Evolutionary conservation across 202 grass and related monocot genomes (phyloP).

Genomic region (Setaria italica): DNA sequence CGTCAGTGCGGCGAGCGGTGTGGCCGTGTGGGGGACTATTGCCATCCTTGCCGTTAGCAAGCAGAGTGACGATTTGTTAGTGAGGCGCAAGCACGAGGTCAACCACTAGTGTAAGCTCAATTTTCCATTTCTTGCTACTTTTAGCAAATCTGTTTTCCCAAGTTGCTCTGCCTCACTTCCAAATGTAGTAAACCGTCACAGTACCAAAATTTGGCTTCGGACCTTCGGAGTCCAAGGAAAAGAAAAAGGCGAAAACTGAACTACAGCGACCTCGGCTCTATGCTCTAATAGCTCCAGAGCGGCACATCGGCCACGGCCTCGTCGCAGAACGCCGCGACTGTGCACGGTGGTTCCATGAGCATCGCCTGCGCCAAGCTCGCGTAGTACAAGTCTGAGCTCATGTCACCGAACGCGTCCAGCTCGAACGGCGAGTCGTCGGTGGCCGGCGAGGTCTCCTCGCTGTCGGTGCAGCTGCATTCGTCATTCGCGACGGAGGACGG

Average conservation of each 20-base stretch:
- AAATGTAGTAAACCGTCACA: conserved; percentile 28
- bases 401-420: conserved; percentile 44
- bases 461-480: not conserved
- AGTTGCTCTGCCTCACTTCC: conserved; percentile 19
- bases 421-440: conserved; percentile 37
- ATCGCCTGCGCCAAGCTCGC: conserved; percentile 69
- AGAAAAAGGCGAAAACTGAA: not conserved
- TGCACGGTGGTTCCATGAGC: conserved; percentile 58
- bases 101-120: not conserved
- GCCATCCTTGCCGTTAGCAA: too few species aligned
- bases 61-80: too few species aligned
- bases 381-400: conserved; percentile 74
- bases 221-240: not conserved
- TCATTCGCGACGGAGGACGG: not conserved
- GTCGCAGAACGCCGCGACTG: not conserved
- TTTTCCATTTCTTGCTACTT: not conserved
- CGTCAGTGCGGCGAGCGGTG: not conserved
- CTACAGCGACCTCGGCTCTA: not conserved
- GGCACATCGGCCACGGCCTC: conserved; percentile 37
- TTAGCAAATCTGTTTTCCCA: not conserved
- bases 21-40: not conserved
- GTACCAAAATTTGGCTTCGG: conserved; percentile 5
- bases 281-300: conserved; percentile 56
- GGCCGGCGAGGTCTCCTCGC: not conserved
- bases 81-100: too few species aligned